Percentiles rank a stretch among this genome's conserved stretches.
These are phyloP conservation scores for Colletotrichum euphorbiae DNA, from an alignment of 2,329 filamentous ascomycete genomes.

Conservation along the genomic window DNA sequence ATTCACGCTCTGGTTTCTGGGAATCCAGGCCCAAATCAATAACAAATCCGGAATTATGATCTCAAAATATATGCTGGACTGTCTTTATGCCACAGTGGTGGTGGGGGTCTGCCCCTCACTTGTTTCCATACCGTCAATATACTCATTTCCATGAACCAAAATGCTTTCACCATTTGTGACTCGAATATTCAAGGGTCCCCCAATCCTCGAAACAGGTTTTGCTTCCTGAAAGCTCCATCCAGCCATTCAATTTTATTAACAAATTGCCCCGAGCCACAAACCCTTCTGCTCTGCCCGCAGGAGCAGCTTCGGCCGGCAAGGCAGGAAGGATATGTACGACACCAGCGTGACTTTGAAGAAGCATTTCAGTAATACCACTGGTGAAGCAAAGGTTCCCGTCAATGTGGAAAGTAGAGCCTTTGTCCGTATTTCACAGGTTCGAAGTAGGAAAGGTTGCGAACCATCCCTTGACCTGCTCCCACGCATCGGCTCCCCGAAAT, in stretches of 20 bases:
- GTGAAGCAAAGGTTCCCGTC: conserved; percentile 62
- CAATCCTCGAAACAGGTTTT: neutral
- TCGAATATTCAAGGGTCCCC: conserved; percentile 8
- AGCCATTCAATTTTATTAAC: conserved; percentile 9
- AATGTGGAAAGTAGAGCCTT: conserved; percentile 54
- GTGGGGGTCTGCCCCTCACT: neutral
- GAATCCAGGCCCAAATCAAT: too few species aligned
- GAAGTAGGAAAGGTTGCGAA: conserved; percentile 52
- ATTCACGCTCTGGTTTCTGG: too few species aligned
- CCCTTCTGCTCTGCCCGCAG: neutral
- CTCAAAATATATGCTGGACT: too few species aligned
- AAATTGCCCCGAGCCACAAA: conserved; percentile 8
- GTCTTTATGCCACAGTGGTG: neutral
- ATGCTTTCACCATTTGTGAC: neutral
- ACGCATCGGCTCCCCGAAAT: conserved; percentile 43
- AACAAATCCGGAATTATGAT: too few species aligned
- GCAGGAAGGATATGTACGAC: conserved; percentile 45
- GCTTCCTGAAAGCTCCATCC: neutral
- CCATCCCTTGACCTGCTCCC: conserved; percentile 50
- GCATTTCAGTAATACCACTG: conserved; percentile 56
- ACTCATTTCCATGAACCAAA: neutral
- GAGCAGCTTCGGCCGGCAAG: conserved; percentile 1
- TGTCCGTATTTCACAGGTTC: conserved; percentile 52
- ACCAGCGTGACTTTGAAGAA: conserved; percentile 53
- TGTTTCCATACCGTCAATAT: neutral